Conservation (phyloP, 2,329 filamentous ascomycete species). For the Ophiostoma populinum region DNA sequence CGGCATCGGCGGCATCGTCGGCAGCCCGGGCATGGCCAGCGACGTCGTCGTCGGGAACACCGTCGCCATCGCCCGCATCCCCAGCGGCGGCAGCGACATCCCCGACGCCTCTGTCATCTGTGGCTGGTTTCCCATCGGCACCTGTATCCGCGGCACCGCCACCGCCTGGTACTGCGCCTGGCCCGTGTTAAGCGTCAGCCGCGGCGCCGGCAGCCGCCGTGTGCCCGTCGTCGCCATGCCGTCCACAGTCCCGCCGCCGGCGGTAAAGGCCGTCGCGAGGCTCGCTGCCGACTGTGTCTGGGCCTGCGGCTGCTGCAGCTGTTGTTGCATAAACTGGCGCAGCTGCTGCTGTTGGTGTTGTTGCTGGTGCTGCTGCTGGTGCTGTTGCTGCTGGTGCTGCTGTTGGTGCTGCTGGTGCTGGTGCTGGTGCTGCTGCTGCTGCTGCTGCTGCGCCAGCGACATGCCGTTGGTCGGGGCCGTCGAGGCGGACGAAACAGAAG, state of each 20-base stretch:
- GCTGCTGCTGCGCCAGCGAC: neutral
- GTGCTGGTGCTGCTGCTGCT: neutral
- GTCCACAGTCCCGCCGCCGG: neutral
- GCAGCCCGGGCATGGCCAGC: neutral
- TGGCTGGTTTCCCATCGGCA: too few species aligned
- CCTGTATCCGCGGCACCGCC: conserved; percentile 3
- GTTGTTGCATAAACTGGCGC: neutral
- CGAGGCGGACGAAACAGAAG: neutral
- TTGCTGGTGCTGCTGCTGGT: too few species aligned
- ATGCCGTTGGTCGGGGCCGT: too few species aligned
- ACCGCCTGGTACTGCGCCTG: conserved; percentile 1
- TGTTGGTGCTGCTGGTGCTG: neutral
- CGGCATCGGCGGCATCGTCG: conserved; percentile 28
- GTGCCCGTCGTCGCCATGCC: conserved; percentile 14
- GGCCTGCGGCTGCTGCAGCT: neutral
- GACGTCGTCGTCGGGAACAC: conserved; percentile 29
- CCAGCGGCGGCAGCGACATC: conserved; percentile 45
- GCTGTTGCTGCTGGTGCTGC: neutral
- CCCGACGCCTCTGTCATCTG: too few species aligned
- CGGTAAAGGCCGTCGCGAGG: neutral
- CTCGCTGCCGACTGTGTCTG: too few species aligned
- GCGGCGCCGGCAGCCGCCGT: conserved; percentile 48
- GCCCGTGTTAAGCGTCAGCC: conserved; percentile 46
- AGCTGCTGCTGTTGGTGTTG: neutral
- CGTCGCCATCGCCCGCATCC: conserved; percentile 57